Percentiles rank a stretch among this genome's conserved stretches.
phyloP scores from a whole-genome alignment of 352 stramenopile species.

The Phytophthora cryptogea region DNA sequence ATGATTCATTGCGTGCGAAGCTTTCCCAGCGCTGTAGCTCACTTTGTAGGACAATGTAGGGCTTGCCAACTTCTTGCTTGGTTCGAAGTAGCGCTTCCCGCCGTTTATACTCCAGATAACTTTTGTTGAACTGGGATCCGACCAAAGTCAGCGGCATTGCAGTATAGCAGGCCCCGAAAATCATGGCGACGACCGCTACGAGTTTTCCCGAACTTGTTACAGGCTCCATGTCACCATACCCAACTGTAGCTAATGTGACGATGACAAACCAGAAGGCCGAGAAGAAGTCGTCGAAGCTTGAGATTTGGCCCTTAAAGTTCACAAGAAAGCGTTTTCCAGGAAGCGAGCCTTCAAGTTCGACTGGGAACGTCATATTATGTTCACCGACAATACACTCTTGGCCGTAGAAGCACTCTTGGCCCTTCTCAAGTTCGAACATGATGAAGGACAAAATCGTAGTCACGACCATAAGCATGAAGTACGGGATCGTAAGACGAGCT shows the following conservation, averaged over 20 bases:
- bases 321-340: conserved; percentile 76
- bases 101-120: conserved; percentile 79
- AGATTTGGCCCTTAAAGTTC: conserved; percentile 69
- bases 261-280: conserved; percentile 88
- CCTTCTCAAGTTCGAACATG: conserved; percentile 83
- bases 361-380: conserved; percentile 63
- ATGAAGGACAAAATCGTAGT: conserved; percentile 78
- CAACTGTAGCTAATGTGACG: conserved; percentile 72
- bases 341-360: conserved; percentile 51
- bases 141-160: conserved; percentile 82
- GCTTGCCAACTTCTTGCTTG: conserved; percentile 76
- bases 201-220: conserved; percentile 70
- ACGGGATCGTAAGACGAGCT: conserved; percentile 70
- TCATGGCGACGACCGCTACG: conserved; percentile 76
- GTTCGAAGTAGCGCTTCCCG: conserved; percentile 70
- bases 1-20: conserved; percentile 60
- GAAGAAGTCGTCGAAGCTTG: conserved; percentile 81
- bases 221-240: conserved; percentile 81
- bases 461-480: conserved; percentile 81
- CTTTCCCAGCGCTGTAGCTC: conserved; percentile 56
- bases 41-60: conserved; percentile 42
- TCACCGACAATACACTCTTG: conserved; percentile 59
- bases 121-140: conserved; percentile 83
- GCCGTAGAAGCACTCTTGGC: conserved; percentile 78
- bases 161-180: conserved; percentile 83